Conservation (phyloP, 164 flowering plant genomes). For the Cinnamomum micranthum region DNA sequence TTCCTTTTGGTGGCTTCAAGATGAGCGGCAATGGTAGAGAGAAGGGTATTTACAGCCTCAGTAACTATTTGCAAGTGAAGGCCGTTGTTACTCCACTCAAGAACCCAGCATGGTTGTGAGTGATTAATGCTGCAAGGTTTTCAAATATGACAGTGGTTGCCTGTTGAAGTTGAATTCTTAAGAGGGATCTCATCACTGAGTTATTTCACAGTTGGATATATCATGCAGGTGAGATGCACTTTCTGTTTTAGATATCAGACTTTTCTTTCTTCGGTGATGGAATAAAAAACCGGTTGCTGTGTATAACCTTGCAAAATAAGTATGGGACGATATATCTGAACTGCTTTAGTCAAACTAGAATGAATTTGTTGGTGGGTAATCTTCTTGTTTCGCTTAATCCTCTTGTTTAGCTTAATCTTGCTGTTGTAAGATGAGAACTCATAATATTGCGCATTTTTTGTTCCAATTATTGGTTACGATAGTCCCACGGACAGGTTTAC, state of each 20-base stretch:
- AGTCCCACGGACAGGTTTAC: too few species aligned
- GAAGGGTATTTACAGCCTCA: slow-evolving; percentile 80
- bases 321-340: too few species aligned
- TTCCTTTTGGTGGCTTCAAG: slow-evolving; percentile 94
- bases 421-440: too few species aligned
- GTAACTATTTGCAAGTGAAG: slow-evolving; percentile 85
- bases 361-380: too few species aligned
- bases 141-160: background rate
- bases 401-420: too few species aligned
- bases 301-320: too few species aligned
- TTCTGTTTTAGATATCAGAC: background rate
- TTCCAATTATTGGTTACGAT: too few species aligned
- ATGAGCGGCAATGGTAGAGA: slow-evolving; percentile 93
- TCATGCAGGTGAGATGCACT: background rate
- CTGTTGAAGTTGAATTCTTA: background rate
- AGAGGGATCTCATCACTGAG: background rate
- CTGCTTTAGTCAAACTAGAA: too few species aligned
- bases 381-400: too few species aligned
- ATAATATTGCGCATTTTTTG: too few species aligned
- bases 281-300: too few species aligned
- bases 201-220: background rate
- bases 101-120: slow-evolving; percentile 80
- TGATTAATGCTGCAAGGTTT: background rate
- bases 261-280: too few species aligned
- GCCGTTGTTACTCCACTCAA: slow-evolving; percentile 80